Percentiles rank a stretch among this genome's conserved stretches.
phyloP scores from a whole-genome alignment of 2,329 filamentous ascomycete species.

The Botrytis porri region DNA sequence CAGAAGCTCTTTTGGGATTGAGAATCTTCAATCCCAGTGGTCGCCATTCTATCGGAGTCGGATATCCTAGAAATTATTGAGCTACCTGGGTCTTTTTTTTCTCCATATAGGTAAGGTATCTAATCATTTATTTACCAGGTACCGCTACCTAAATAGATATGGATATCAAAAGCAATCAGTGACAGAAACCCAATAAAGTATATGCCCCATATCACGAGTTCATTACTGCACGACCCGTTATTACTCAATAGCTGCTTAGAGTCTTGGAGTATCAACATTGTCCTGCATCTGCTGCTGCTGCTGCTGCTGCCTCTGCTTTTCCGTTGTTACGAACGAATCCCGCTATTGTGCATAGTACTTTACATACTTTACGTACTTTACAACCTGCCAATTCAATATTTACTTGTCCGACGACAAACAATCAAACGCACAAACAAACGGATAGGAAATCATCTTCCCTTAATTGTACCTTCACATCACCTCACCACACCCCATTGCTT shows the following conservation, averaged over 20 bases:
- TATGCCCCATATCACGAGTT: slow-evolving; percentile 1
- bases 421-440: background rate
- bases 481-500: background rate
- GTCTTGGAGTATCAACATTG: background rate
- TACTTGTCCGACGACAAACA: background rate
- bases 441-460: background rate
- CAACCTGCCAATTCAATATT: background rate
- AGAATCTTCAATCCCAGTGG: background rate
- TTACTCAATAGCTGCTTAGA: background rate
- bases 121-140: background rate
- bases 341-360: background rate
- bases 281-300: background rate
- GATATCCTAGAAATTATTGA: background rate
- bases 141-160: background rate
- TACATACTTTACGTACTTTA: background rate
- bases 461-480: background rate
- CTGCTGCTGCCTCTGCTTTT: background rate
- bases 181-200: background rate
- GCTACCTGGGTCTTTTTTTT: background rate
- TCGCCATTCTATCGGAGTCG: slow-evolving; percentile 4
- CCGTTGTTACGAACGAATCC: background rate
- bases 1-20: background rate
- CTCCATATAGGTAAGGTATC: slow-evolving; percentile 5
- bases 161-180: background rate
- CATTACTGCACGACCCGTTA: background rate